Percentiles rank a stretch among this genome's conserved stretches.
Conservation (phyloP, 495 filamentous ascomycete genomes). For the Penicillium waksmanii region DNA sequence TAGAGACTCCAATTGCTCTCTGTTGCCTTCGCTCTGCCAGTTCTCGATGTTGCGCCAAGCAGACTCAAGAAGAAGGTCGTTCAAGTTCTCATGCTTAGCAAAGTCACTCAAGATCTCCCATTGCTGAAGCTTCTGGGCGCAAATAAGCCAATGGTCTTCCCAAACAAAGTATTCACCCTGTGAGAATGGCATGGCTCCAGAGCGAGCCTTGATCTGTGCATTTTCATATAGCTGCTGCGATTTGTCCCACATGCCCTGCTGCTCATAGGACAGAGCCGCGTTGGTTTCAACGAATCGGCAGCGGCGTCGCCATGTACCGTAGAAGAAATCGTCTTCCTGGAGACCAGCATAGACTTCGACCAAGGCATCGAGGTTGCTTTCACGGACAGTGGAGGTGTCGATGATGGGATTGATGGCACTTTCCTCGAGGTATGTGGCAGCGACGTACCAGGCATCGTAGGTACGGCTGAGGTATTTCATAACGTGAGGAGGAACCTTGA, state of each 20-base stretch:
- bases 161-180: constrained; percentile 97
- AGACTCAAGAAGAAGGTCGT: constrained; percentile 93
- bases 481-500: constrained; percentile 92
- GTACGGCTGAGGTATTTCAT: constrained; percentile 90
- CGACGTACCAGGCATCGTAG: constrained; percentile 95
- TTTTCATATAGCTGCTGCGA: constrained; percentile 94
- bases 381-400: constrained; percentile 79
- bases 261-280: constrained; percentile 93
- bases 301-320: constrained; percentile 93
- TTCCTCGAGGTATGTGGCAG: constrained; percentile 81
- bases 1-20: constrained; percentile 84
- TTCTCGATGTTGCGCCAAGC: constrained; percentile 92
- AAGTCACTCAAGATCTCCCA: constrained; percentile 98
- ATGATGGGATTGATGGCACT: constrained; percentile 78
- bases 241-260: constrained; percentile 99
- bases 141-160: constrained; percentile 99
- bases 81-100: constrained; percentile 98
- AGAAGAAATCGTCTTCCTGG: constrained; percentile 96
- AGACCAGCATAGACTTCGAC: constrained; percentile 87
- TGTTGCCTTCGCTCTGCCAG: constrained; percentile 82
- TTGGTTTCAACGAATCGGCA: constrained; percentile 97
- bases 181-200: constrained; percentile 89
- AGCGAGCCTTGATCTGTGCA: constrained; percentile 95
- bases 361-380: constrained; percentile 93
- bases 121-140: constrained; percentile 96